Evolutionary conservation across 2,329 filamentous ascomycete genomes (phyloP), one percentile per base, ranked within the genome.

Genomic region (Aspergillus sp.): DNA sequence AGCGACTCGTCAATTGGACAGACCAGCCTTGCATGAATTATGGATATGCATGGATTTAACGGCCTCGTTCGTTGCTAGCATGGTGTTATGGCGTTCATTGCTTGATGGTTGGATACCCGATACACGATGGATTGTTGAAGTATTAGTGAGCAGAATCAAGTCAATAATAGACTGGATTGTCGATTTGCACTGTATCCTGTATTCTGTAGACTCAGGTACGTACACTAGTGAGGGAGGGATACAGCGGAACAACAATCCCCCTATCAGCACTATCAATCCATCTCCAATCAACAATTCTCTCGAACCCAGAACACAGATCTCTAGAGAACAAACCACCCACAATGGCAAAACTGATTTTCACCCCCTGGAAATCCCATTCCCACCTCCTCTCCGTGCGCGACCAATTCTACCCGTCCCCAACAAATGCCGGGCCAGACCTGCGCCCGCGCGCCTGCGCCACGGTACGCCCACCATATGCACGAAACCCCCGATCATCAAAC

Each of bases 341-440:
- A 39, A 64, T 64, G 61, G 52, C 61, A 8, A 62, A 57, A 36
- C 45, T 63, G 22, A 45, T 54, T 16, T 61, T 64, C 35, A 63
- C 61, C 4, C 56, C 61, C 17, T 64, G 61, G 61, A 63, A 62
- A 39, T 47, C 52, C 10, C 45, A 51, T 22, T 51, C 53, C 3
- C 51, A 63, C 34, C 47, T 64, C 29, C 41, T 61, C 17, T 42
- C 48, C 8, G 55, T 63, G 31, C 56, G 61, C 32, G 41, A 37
- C 33, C 51, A 62, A 36, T 63, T 64, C 40, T 64, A 64, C 40
- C 60, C 58, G 14, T 34, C 51, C 10, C 37, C 50, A 3, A 36
- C 40, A 4, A 52, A 54, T 29, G 40, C 55, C 29, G 53, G 53
- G 3, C 47, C 55, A 3, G 61, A 64, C 37, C 41, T 55, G 52